A percentile compares a stretch with the other conserved stretches of the same genome.
Evolutionary conservation across 495 filamentous ascomycete genomes (phyloP).

Genomic region (Hypoxylon fragiforme): DNA sequence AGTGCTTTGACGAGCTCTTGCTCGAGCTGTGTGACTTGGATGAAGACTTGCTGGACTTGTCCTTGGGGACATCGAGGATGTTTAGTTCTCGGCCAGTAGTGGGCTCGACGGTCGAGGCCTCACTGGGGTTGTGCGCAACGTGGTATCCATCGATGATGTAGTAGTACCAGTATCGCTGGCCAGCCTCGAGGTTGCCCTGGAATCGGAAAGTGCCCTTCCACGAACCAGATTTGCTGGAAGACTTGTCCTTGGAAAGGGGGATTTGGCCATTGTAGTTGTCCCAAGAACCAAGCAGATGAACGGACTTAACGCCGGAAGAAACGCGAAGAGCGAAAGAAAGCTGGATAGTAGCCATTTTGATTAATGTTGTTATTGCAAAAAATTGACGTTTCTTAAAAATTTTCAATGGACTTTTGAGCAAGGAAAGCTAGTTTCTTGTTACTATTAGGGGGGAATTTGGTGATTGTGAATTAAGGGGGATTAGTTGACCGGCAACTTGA

Average conservation of each 20-base stretch:
- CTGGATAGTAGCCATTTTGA: constrained; percentile 82
- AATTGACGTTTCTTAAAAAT: constrained; percentile 42
- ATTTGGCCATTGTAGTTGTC: constrained; percentile 94
- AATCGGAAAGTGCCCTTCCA: constrained; percentile 98
- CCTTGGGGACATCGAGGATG: constrained; percentile 63
- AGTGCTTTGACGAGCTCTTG: constrained; percentile 43
- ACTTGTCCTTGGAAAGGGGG: constrained; percentile 83
- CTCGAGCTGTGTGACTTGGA: constrained; percentile 53
- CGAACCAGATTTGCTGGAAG: constrained; percentile 74
- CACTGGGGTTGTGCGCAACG: constrained; percentile 93
- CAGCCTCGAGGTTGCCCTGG: constrained; percentile 81
- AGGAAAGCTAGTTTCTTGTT: constrained; percentile 56
- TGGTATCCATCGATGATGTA: constrained; percentile 99
- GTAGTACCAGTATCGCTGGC: constrained; percentile 99
- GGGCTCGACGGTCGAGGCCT: constrained; percentile 87
- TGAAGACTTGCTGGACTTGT: constrained; percentile 51
- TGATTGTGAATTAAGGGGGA: constrained; percentile 38
- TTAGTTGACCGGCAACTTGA: constrained; percentile 55
- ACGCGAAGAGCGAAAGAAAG: constrained; percentile 90
- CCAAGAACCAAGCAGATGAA: constrained; percentile 97
- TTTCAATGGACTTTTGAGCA: constrained; percentile 54
- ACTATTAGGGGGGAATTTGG: constrained; percentile 46
- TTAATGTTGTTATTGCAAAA: constrained; percentile 49
- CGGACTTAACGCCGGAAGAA: constrained; percentile 94
- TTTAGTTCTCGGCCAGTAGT: constrained; percentile 95